Evolutionary conservation across 768 basidiomycete genomes (phyloP), one percentile per base, ranked within the genome.

Genomic region (Pleurotus ostreatus): DNA sequence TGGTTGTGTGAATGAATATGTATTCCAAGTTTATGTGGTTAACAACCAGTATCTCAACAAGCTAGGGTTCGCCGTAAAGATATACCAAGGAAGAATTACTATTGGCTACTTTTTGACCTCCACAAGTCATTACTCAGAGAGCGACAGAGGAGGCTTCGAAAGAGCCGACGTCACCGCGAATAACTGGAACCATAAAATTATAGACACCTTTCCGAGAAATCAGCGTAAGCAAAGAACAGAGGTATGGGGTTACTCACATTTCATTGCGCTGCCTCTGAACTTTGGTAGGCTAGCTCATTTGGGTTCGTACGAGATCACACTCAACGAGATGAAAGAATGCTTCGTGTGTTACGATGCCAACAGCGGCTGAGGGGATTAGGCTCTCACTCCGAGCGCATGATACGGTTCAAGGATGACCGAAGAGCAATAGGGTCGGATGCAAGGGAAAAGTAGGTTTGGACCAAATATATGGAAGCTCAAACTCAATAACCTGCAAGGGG

Each of bases 81-180:
- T 57, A 58, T n/a, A 47, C 61, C 11, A 30, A 26, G 43, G 38
- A 45, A 46, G 30, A 13, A 57, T 75, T 60, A 16, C 62, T 84
- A 52, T 84, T 74, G 83, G 83, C 83, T 83, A 68, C 82, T 78
- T 49, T 74, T 84, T 84, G 83, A 84, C 83, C 83, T 77, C 73
- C 63, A 64, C 68, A 65, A 71, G 72, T 67, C 76, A 78, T 70
- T 62, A 71, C 73, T 67, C 57, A 47, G 23, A 44, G 52, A 71
- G 73, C 71, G 68, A 67, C 71, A 67, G 61, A 69, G 61, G 56
- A 79, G 76, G 81, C 81, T 82, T 82, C 81, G 81, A 82, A 67
- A 78, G 80, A 80, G 80, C 81, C 81, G 59, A 56, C 16, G 15
- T 15, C 41, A 39, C 13, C 6, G 49, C 16, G 25, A 34, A 43